A percentile compares a stretch with the other conserved stretches of the same genome.
Conservation (phyloP, 768 basidiomycete genomes). For the Rhodotorula paludigena region DNA sequence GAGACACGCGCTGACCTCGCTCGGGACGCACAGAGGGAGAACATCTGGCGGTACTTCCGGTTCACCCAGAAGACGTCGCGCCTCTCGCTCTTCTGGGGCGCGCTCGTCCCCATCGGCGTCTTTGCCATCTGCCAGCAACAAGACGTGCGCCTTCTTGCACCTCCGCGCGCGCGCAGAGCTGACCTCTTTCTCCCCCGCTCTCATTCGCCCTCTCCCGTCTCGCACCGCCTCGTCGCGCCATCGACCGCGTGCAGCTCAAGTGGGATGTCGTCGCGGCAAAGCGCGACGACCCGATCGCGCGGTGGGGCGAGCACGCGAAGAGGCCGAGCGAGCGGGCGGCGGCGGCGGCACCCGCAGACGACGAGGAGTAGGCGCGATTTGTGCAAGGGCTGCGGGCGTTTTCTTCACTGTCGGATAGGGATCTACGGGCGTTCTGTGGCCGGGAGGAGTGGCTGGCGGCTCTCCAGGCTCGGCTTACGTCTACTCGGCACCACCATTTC, state of each 20-base stretch:
- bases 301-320: constrained; percentile 24
- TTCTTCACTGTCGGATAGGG: too few relatives aligned
- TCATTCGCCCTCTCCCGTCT: background rate
- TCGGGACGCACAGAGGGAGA: constrained; percentile 43
- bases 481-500: too few relatives aligned
- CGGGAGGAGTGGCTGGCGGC: too few relatives aligned
- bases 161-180: background rate
- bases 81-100: constrained; percentile 44
- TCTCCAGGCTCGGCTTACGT: too few relatives aligned
- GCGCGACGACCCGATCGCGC: constrained; percentile 29
- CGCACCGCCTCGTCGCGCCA: background rate
- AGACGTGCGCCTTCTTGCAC: constrained; percentile 11
- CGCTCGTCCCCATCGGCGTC: constrained; percentile 43
- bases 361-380: constrained; percentile 22
- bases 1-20: background rate
- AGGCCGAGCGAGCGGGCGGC: constrained; percentile 18
- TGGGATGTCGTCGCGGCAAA: constrained; percentile 31
- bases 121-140: constrained; percentile 39
- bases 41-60: constrained; percentile 48
- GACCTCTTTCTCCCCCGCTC: background rate
- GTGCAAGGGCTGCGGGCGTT: background rate
- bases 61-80: constrained; percentile 46
- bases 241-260: constrained; percentile 28
- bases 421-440: too few relatives aligned
- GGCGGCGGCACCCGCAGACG: background rate